Evolutionary conservation across 2,329 filamentous ascomycete species (phyloP).

Genomic region (Talaromyces piceae): DNA sequence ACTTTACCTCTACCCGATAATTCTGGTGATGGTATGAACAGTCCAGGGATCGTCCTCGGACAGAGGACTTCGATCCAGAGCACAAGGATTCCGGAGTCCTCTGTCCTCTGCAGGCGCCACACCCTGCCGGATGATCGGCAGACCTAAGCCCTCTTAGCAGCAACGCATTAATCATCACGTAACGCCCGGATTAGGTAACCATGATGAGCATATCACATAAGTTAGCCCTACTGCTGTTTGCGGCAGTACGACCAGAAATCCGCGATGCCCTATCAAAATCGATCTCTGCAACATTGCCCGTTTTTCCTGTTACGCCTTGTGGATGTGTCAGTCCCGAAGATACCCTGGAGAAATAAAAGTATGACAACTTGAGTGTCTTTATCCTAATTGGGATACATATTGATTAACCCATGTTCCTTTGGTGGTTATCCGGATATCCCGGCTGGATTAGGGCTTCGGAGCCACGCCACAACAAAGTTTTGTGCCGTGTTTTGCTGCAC

Average conservation of each 20-base stretch:
- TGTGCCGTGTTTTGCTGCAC: background rate
- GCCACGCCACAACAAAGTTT: background rate
- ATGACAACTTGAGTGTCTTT: too few relatives aligned
- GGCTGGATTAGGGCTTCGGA: background rate
- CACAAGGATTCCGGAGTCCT: too few relatives aligned
- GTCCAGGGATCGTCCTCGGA: too few relatives aligned
- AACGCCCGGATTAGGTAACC: background rate
- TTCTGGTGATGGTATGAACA: too few relatives aligned
- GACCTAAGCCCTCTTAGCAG: constrained; percentile 15
- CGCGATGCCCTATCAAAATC: too few relatives aligned
- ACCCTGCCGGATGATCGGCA: constrained; percentile 20
- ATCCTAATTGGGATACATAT: too few relatives aligned
- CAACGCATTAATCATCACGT: constrained; percentile 6
- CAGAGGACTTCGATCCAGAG: too few relatives aligned
- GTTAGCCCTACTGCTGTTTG: background rate
- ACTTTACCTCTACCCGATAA: too few relatives aligned
- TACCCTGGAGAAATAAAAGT: background rate
- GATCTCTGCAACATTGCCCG: too few relatives aligned
- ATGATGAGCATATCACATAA: background rate
- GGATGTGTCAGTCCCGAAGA: background rate
- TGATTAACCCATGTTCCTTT: background rate
- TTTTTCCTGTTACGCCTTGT: too few relatives aligned
- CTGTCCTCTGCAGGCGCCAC: too few relatives aligned
- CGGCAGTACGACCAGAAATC: background rate
- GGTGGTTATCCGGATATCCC: background rate